phyloP scores from a whole-genome alignment of 2,329 filamentous ascomycete genomes.

The Talaromyces amestolkiae region DNA sequence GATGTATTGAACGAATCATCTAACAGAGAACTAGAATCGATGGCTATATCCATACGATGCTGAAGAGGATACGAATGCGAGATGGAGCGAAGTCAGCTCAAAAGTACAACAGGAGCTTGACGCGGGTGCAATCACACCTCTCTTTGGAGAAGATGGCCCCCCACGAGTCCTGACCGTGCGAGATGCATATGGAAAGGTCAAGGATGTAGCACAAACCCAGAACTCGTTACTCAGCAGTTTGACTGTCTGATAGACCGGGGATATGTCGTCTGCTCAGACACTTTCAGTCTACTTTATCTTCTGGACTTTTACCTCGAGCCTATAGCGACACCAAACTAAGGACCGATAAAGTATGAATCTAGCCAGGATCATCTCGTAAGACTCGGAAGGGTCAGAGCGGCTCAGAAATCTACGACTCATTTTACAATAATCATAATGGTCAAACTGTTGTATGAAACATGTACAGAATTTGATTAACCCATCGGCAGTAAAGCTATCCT shows the following conservation, averaged over 20 bases:
- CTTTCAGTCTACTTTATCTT: too few species aligned
- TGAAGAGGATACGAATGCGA: conserved; percentile 44
- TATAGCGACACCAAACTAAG: neutral
- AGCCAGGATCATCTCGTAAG: neutral
- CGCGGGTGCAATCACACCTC: conserved; percentile 23
- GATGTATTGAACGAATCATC: neutral
- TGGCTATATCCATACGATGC: conserved; percentile 51
- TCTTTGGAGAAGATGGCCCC: conserved; percentile 28
- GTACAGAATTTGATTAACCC: neutral
- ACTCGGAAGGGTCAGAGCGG: neutral
- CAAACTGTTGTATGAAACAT: neutral
- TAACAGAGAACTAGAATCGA: conserved; percentile 35
- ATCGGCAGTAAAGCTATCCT: neutral
- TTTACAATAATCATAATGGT: neutral
- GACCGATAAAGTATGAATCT: neutral
- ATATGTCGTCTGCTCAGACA: neutral
- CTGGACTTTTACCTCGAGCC: neutral
- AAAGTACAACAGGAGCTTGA: conserved; percentile 19
- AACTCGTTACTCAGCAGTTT: neutral
- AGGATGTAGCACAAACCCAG: conserved; percentile 8
- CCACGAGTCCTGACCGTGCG: conserved; percentile 18
- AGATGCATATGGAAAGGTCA: conserved; percentile 20
- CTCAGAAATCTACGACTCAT: neutral
- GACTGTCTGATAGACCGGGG: neutral
- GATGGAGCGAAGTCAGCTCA: conserved; percentile 44